phyloP scores from a whole-genome alignment of 23 red algal species.

The Gracilaria domingensis region DNA sequence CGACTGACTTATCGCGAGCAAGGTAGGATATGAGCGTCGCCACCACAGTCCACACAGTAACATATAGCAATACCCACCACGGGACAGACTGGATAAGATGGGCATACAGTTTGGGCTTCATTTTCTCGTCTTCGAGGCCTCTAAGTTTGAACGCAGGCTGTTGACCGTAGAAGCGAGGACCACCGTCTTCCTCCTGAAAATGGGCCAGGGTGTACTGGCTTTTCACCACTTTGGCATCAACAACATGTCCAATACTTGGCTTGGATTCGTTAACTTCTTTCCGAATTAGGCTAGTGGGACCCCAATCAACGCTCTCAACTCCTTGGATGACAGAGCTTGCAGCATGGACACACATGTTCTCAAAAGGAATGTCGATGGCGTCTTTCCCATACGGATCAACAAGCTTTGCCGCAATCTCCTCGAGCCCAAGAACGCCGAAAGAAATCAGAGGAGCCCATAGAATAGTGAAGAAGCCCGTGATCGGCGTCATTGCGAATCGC shows the following conservation, averaged over 20 bases:
- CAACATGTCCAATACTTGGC: constrained; percentile 18
- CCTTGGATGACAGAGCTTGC: constrained; percentile 22
- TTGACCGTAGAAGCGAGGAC: not conserved
- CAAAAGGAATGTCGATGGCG: constrained; percentile 56
- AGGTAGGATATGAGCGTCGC: constrained; percentile 46
- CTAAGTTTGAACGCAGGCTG: not conserved
- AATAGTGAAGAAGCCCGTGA: constrained; percentile 48
- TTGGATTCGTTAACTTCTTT: not conserved
- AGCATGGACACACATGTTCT: constrained; percentile 31
- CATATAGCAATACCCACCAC: constrained; percentile 50
- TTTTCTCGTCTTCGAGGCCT: constrained; percentile 3
- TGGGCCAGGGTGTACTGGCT: constrained; percentile 42
- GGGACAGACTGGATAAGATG: constrained; percentile 50
- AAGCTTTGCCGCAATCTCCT: constrained; percentile 48
- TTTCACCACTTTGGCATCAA: not conserved
- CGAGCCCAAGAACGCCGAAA: constrained; percentile 47
- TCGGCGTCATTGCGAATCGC: constrained; percentile 47
- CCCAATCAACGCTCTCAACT: constrained; percentile 33
- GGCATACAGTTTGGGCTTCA: constrained; percentile 32
- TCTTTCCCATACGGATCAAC: constrained; percentile 54
- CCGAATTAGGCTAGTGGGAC: not conserved
- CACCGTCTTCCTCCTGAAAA: not conserved
- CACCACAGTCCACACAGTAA: constrained; percentile 42
- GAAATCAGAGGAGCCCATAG: constrained; percentile 61
- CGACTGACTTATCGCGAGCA: not conserved